Evolutionary conservation across 1,284 basidiomycete species (phyloP).

Genomic region (Thecaphora frezii): DNA sequence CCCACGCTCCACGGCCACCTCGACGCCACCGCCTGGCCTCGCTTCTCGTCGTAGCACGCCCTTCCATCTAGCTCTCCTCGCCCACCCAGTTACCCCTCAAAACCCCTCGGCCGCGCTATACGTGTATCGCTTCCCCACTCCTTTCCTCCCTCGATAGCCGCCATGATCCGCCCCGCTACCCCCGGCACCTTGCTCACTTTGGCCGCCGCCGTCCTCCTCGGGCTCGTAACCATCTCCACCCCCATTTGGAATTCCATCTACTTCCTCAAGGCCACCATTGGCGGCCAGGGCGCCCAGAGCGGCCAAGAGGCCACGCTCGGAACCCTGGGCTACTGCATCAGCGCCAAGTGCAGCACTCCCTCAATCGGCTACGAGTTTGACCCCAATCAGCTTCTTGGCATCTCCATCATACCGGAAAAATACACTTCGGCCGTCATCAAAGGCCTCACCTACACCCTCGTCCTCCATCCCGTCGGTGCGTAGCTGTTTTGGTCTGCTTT

Average conservation of each 20-base stretch:
- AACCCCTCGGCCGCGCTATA: too few species aligned
- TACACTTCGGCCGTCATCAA: constrained; percentile 45
- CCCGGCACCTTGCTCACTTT: constrained; percentile 47
- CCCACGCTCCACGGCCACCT: too few species aligned
- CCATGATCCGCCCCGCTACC: constrained; percentile 38
- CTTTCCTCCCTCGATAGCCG: too few species aligned
- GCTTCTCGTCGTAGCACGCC: too few species aligned
- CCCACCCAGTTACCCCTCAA: too few species aligned
- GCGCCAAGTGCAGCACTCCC: constrained; percentile 24
- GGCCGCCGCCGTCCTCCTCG: constrained; percentile 43
- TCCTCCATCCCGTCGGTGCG: constrained; percentile 42
- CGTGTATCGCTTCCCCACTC: too few species aligned
- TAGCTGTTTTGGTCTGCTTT: too few species aligned
- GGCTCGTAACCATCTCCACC: constrained; percentile 45
- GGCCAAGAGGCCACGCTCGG: constrained; percentile 36
- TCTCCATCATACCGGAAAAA: constrained; percentile 25
- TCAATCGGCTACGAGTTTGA: constrained; percentile 48
- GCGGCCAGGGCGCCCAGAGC: constrained; percentile 23
- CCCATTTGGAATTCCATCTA: constrained; percentile 50
- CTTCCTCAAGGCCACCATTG: constrained; percentile 44
- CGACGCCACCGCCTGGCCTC: too few species aligned
- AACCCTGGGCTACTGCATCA: constrained; percentile 43
- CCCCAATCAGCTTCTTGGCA: constrained; percentile 48
- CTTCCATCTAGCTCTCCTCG: too few species aligned
- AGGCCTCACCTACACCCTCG: constrained; percentile 50